These are phyloP conservation scores for Emergomyces pasteurianus DNA, from an alignment of 2,329 filamentous ascomycete genomes.

Conservation along the genomic window DNA sequence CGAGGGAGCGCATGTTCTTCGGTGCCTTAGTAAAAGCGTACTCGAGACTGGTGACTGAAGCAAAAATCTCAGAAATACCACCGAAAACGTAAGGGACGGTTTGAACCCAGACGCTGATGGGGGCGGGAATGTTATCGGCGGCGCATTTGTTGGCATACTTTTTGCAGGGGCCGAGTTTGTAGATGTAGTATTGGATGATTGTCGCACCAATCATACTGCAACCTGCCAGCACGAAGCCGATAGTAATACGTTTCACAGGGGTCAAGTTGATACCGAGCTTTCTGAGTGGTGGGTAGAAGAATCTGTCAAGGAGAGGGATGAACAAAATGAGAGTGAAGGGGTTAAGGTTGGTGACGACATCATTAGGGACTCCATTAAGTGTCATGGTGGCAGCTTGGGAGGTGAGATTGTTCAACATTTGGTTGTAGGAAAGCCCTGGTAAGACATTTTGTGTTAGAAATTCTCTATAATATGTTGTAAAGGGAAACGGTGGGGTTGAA, in stretches of 20 bases:
- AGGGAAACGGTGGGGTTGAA: conserved; percentile 2
- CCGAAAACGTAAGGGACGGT: conserved; percentile 40
- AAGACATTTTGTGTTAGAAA: conserved; percentile 8
- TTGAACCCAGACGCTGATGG: conserved; percentile 53
- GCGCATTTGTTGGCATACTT: conserved; percentile 43
- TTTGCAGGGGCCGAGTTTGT: conserved; percentile 51
- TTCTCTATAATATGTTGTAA: background rate
- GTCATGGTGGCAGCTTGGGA: conserved; percentile 45
- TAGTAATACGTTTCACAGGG: conserved; percentile 41
- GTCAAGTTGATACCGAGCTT: conserved; percentile 38
- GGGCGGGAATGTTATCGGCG: conserved; percentile 32
- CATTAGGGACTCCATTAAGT: conserved; percentile 43
- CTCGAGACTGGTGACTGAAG: conserved; percentile 53
- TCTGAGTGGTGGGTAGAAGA: conserved; percentile 42
- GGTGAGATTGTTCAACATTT: conserved; percentile 44
- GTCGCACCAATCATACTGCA: conserved; percentile 39
- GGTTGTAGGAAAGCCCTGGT: conserved; percentile 38
- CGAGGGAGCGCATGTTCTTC: conserved; percentile 68
- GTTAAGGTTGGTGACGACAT: conserved; percentile 44
- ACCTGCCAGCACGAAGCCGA: conserved; percentile 39
- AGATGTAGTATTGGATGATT: conserved; percentile 42
- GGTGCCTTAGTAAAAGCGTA: conserved; percentile 70
- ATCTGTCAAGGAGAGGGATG: conserved; percentile 42
- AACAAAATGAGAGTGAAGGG: conserved; percentile 42
- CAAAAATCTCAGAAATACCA: conserved; percentile 47